phyloP scores from a whole-genome alignment of 495 filamentous ascomycete genomes.

The Daldinia caldariorum region DNA sequence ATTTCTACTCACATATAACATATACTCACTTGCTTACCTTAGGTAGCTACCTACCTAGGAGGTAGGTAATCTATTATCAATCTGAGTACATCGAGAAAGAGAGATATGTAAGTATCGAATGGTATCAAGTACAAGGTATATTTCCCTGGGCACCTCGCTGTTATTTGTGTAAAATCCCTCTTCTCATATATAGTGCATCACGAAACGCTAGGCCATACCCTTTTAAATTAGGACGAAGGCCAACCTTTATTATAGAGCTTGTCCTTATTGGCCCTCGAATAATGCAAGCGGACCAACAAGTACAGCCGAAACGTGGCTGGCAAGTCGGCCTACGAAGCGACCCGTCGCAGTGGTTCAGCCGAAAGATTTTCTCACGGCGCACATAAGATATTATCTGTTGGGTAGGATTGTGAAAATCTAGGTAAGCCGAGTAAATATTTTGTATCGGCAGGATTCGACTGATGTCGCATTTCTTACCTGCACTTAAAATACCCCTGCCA shows the following conservation, averaged over 20 bases:
- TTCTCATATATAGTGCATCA: slow-evolving; percentile 22
- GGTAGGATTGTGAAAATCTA: neutral
- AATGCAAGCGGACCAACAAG: slow-evolving; percentile 38
- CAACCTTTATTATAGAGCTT: slow-evolving; percentile 4
- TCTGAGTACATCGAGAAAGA: too few species aligned
- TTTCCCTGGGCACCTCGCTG: neutral
- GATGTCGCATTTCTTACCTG: slow-evolving; percentile 18
- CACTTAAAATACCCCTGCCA: neutral
- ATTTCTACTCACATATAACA: neutral
- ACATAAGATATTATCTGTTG: neutral
- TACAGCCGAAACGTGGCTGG: slow-evolving; percentile 32
- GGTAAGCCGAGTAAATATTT: neutral
- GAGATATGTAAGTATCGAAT: neutral
- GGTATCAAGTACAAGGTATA: slow-evolving; percentile 8
- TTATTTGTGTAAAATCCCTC: slow-evolving; percentile 25
- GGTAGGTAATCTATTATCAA: too few species aligned
- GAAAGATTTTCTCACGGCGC: slow-evolving; percentile 11
- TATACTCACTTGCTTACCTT: neutral
- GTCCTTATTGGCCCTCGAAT: slow-evolving; percentile 31
- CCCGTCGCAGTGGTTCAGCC: slow-evolving; percentile 22
- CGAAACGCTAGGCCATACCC: slow-evolving; percentile 22
- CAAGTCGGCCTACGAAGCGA: slow-evolving; percentile 15
- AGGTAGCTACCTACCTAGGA: too few species aligned
- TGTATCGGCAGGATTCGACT: slow-evolving; percentile 1
- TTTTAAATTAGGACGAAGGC: slow-evolving; percentile 27